These are phyloP conservation scores for Blastobotrys capitulatus DNA, from an alignment of 1,139 yeast species.

Conservation along the genomic window DNA sequence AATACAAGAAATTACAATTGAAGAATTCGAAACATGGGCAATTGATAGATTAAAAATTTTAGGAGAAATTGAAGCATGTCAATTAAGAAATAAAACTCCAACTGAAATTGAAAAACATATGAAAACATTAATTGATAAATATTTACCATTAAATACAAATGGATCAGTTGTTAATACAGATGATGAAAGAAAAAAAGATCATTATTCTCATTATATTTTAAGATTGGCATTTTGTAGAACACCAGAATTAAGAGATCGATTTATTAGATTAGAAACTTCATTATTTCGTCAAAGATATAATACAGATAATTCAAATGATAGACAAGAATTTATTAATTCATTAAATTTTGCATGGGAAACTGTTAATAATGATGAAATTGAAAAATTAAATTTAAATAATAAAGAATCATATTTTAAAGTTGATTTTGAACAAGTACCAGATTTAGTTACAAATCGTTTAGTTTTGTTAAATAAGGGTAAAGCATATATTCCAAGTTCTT, in stretches of 20 bases:
- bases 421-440: constrained; percentile 81
- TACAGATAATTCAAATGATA: constrained; percentile 62
- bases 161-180: constrained; percentile 16
- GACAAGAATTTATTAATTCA: constrained; percentile 57
- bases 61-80: constrained; percentile 75
- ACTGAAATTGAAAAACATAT: constrained; percentile 62
- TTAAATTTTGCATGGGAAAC: constrained; percentile 59
- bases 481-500: constrained; percentile 80
- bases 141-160: constrained; percentile 52
- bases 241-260: constrained; percentile 74
- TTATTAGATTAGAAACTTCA: constrained; percentile 66
- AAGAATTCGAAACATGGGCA: constrained; percentile 94
- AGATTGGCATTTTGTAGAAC: constrained; percentile 85
- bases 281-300: constrained; percentile 71
- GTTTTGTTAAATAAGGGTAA: constrained; percentile 62
- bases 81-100: constrained; percentile 56
- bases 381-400: constrained; percentile 42
- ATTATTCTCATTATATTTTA: constrained; percentile 83
- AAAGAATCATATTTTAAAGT: constrained; percentile 49
- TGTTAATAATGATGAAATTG: constrained; percentile 59
- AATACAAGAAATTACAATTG: constrained; percentile 75
- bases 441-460: constrained; percentile 62
- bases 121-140: constrained; percentile 58
- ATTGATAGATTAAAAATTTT: constrained; percentile 81
- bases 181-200: constrained; percentile 75